Percentiles rank a stretch among this genome's conserved stretches.
Evolutionary conservation across 169 alveolate genomes (phyloP).

Genomic region (Plasmodium billcollinsi): DNA sequence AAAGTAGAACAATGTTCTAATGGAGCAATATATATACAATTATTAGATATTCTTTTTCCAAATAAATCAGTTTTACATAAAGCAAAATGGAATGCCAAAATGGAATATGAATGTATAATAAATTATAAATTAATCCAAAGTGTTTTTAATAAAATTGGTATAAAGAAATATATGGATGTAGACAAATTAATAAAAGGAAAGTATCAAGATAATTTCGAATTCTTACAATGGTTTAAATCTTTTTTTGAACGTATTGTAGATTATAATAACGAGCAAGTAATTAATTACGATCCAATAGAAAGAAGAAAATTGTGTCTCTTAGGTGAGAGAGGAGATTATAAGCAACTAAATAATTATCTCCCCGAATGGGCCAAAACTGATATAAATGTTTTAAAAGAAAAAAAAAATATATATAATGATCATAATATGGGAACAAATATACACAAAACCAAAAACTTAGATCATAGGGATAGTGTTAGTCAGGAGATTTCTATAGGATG

Average conservation of each 20-base stretch:
- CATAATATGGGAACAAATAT: constrained; percentile 39
- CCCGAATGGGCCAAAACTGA: constrained; percentile 78
- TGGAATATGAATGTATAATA: constrained; percentile 95
- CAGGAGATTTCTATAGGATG: constrained; percentile 4
- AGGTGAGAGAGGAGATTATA: constrained; percentile 77
- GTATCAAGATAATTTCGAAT: constrained; percentile 96
- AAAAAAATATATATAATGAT: constrained; percentile 33
- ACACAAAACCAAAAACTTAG: constrained; percentile 20
- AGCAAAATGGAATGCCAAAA: constrained; percentile 97
- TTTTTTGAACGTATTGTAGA: constrained; percentile 91
- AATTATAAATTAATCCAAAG: constrained; percentile 96
- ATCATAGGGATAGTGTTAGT: constrained; percentile 1
- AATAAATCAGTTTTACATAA: constrained; percentile 88
- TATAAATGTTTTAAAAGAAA: constrained; percentile 74
- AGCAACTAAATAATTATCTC: constrained; percentile 47
- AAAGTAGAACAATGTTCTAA: constrained; percentile 96
- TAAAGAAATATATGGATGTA: constrained; percentile 94
- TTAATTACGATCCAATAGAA: constrained; percentile 87
- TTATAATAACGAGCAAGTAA: constrained; percentile 81
- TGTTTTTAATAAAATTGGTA: constrained; percentile 93
- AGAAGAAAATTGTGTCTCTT: constrained; percentile 82
- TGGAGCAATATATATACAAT: constrained; percentile 97
- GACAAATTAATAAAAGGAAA: constrained; percentile 94
- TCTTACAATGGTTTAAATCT: constrained; percentile 98
- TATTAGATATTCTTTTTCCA: constrained; percentile 94